Conservation (phyloP, 2,329 filamentous ascomycete genomes). For the Fusarium chaquense region DNA sequence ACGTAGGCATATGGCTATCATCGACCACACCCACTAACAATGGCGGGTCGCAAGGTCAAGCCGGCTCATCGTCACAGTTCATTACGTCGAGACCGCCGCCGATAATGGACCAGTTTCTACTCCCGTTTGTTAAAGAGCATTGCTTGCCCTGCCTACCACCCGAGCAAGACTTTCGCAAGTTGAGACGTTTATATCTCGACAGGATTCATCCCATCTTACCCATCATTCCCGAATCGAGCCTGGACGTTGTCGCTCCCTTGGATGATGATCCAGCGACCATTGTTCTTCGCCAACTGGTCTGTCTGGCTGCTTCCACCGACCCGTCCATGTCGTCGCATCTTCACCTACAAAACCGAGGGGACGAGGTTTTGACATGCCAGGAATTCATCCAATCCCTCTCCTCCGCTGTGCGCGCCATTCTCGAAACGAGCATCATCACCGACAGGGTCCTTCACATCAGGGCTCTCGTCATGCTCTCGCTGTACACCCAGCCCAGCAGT, state of each 20-base stretch:
- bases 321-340: slow-evolving; percentile 60
- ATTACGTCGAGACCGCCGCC: slow-evolving; percentile 54
- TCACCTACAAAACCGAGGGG: slow-evolving; percentile 56
- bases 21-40: slow-evolving; percentile 31
- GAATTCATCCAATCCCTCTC: slow-evolving; percentile 64
- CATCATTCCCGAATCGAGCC: slow-evolving; percentile 57
- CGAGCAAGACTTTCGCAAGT: slow-evolving; percentile 57
- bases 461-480: slow-evolving; percentile 64
- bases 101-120: slow-evolving; percentile 56
- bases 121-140: slow-evolving; percentile 59
- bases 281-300: slow-evolving; percentile 66
- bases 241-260: slow-evolving; percentile 44
- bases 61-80: slow-evolving; percentile 51
- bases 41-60: slow-evolving; percentile 14
- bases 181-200: slow-evolving; percentile 62
- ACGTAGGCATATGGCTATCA: slow-evolving; percentile 68
- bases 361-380: slow-evolving; percentile 56
- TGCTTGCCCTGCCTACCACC: slow-evolving; percentile 64
- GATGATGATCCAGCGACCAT: slow-evolving; percentile 53
- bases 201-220: slow-evolving; percentile 68
- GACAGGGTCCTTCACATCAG: slow-evolving; percentile 68
- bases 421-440: slow-evolving; percentile 66
- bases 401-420: slow-evolving; percentile 60
- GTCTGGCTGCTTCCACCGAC: slow-evolving; percentile 66
- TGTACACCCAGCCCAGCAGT: slow-evolving; percentile 69